phyloP scores from a whole-genome alignment of 371 early-diverging fungal genomes.

The Rhizopus sp. region DNA sequence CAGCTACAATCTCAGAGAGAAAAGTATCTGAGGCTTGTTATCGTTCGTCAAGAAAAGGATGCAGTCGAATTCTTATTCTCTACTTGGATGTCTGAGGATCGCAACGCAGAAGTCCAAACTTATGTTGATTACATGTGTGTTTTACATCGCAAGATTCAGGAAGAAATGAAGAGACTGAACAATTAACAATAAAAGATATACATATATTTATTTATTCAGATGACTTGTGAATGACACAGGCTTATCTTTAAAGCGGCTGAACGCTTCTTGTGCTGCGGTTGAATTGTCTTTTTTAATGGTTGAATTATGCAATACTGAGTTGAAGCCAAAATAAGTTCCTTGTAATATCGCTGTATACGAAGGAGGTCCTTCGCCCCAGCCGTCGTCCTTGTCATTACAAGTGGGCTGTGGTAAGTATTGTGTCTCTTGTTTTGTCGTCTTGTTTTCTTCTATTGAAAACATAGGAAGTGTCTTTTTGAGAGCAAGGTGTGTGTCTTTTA shows the following conservation, averaged over 20 bases:
- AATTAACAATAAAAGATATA: constrained; percentile 24
- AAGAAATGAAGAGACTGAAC: constrained; percentile 60
- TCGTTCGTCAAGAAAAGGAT: constrained; percentile 59
- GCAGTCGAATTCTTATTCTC: constrained; percentile 58
- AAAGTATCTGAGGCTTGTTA: constrained; percentile 39
- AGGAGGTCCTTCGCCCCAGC: constrained; percentile 30
- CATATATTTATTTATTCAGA: constrained; percentile 7
- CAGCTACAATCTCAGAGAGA: constrained; percentile 61
- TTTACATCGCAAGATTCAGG: constrained; percentile 88
- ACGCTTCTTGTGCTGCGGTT: constrained; percentile 7
- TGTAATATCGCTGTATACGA: constrained; percentile 18
- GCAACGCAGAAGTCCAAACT: constrained; percentile 85
- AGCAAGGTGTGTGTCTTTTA: constrained; percentile 10
- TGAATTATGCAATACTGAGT: constrained; percentile 16
- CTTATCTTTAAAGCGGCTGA: constrained; percentile 16
- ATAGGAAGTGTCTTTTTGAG: neutral
- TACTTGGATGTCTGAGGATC: constrained; percentile 80
- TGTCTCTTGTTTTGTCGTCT: neutral
- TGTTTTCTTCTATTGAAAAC: neutral
- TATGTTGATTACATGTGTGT: constrained; percentile 94
- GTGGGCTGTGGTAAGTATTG: constrained; percentile 9
- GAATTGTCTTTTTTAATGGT: neutral
- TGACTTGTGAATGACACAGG: constrained; percentile 15
- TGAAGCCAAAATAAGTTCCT: constrained; percentile 31
- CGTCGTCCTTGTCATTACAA: constrained; percentile 8